Evolutionary conservation across 2,329 filamentous ascomycete species (phyloP), one percentile per base, ranked within the genome.

Genomic region (Phymatotrichopsis omnivora): DNA sequence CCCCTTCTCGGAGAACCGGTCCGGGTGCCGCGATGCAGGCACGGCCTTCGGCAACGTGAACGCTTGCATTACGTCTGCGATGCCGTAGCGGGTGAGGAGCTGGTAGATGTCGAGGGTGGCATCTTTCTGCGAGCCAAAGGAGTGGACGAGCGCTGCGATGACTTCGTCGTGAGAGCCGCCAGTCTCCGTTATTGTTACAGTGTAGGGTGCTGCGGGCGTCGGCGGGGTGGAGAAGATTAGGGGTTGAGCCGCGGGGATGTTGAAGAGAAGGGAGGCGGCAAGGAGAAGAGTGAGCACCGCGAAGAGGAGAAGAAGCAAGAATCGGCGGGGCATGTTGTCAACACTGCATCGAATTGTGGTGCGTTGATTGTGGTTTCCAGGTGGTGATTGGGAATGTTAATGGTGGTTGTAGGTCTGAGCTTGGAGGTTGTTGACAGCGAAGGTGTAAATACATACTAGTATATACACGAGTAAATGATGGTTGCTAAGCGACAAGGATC

Each of bases 111-210:
- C 46, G 7, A 61, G 30, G 20, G 56, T 47, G 30, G 51, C 52
- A 8, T 47, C 45, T 6, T 49, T 45, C 17, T 58, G 55, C 6
- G 54, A 54, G 20, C 58, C 59, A 42, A 60, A 56, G 10, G 57
- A 44, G 46, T 60, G 53, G 17, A 61, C 51, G 10, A 61, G 48
- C 8, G 58, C 58, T 7, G 58, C 58, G 16, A 57, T 47, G 22
- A 60, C 58, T 42, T 61, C 59, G 47, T 61, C 59, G 52, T 61
- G 58, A n/a, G 53, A 55, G 12, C 58, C 56, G 7, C 51, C 54
- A 7, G 50, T 53, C 36, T 61, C 59, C 7, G 53, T 43, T 34
- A 61, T 28, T 3, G 54, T 46, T 46, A 58, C 46, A 10, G 38
- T 35, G 20, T 25, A 12, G 22, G 22, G 8, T 22, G 4, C 12